Evolutionary conservation across 1,284 basidiomycete species (phyloP), one percentile per base, ranked within the genome.

Genomic region (Austroboletus olivaceoglutinosus): DNA sequence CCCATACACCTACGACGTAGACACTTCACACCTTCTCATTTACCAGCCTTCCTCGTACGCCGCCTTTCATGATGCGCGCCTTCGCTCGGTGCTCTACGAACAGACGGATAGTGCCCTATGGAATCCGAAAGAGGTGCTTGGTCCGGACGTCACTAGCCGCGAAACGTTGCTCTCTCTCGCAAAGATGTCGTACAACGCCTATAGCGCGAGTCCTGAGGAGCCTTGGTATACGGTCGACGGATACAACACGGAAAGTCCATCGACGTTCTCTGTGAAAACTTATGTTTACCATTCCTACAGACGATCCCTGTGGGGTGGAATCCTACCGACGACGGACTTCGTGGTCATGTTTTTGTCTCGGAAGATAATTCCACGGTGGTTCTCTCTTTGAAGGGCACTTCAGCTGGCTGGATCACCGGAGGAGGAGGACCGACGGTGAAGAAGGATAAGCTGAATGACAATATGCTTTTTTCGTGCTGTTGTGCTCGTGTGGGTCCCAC

Each of bases 381-480:
- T 18, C 77, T 98, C 33, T 83, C 93, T 10, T 82, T 98, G 71
- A 98, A 98, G 69, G 95, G 96, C 34, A 98, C 95, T 0, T 92
- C 91, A 2, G 85, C 90, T 0, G 83, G 84, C 1, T 81, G 89
- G 68, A 72, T 95, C 5, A 86, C 89, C 5, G 81, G 80, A 2
- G 89, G 89, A 5, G 91, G 84, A 1, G 70, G 81, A 3, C 78
- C 82, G 8, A 82, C 81, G 5, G 74, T 73, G 45, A 72, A 69
- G 55, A 81, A 76, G 59, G 93, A 95, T 74, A 93, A 92, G 73
- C 72, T 86, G 41, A 95, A 94, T 62, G 93, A 94, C 67, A 96
- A 96, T 61, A 72, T 92, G 33, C 70, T 95, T 21, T 94, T 94
- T 71, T 93, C 90, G 1, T 95, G 93, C 70, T 95, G 93, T 68